These are phyloP conservation scores for Capsicum rhomboideum DNA, from an alignment of 257 asterid genomes.

Conservation along the genomic window DNA sequence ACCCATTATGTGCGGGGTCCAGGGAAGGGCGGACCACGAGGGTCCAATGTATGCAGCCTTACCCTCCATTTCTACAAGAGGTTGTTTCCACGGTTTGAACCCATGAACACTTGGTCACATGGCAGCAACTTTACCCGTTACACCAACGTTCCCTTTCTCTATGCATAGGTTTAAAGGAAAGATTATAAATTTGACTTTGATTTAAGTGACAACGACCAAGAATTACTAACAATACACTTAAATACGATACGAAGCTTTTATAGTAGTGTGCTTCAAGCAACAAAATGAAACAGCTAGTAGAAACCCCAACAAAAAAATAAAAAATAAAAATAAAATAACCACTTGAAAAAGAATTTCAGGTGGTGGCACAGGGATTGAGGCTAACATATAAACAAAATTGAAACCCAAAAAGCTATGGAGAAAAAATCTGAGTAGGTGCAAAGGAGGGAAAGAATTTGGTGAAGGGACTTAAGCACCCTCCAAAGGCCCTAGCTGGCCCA, in stretches of 20 bases:
- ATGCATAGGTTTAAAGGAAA: not conserved
- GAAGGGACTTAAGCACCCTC: not conserved
- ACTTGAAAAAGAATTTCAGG: not conserved
- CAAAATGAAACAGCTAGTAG: not conserved
- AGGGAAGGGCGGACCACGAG: too few relatives aligned
- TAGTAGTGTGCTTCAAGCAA: not conserved
- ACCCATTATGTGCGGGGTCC: too few relatives aligned
- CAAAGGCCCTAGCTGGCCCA: not conserved
- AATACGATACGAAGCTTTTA: not conserved
- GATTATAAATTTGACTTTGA: not conserved
- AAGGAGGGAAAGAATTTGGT: not conserved
- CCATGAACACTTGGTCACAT: too few relatives aligned
- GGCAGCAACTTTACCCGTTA: too few relatives aligned
- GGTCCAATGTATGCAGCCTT: too few relatives aligned
- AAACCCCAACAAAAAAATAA: not conserved
- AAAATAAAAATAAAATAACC: not conserved
- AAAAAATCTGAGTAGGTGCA: not conserved
- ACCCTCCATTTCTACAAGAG: too few relatives aligned
- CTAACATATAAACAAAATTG: not conserved
- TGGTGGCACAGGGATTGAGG: not conserved
- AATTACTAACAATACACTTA: not conserved
- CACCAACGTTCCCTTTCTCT: not conserved
- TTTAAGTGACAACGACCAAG: not conserved
- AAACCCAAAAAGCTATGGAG: not conserved
- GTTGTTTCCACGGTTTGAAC: too few relatives aligned